Evolutionary conservation across 2,329 filamentous ascomycete species (phyloP).

Genomic region (Hymenoscyphus scutula): DNA sequence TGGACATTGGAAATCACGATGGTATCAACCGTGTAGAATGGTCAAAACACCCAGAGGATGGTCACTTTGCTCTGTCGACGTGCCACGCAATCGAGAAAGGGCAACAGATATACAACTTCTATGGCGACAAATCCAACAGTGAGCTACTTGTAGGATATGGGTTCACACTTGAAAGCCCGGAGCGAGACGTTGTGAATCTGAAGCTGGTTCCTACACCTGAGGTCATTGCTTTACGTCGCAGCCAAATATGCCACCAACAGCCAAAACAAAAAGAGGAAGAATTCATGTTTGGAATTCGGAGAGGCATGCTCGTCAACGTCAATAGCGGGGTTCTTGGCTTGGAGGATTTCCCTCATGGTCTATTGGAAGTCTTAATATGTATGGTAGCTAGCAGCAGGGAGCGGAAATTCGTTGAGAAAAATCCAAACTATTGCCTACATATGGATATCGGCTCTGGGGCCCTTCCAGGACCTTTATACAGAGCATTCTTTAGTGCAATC

Average conservation of each 20-base stretch:
- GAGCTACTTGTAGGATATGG: constrained; percentile 65
- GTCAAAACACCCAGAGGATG: constrained; percentile 46
- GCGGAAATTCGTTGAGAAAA: constrained; percentile 16
- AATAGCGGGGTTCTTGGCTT: constrained; percentile 14
- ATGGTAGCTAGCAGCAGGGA: constrained; percentile 31
- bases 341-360: constrained; percentile 26
- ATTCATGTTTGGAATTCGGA: constrained; percentile 30
- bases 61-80: constrained; percentile 45
- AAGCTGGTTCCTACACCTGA: constrained; percentile 26
- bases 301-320: background rate
- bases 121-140: constrained; percentile 73
- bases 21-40: constrained; percentile 59
- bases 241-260: constrained; percentile 24
- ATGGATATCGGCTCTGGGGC: constrained; percentile 15
- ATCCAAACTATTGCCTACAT: constrained; percentile 20
- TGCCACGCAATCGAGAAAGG: constrained; percentile 47
- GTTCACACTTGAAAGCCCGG: constrained; percentile 50
- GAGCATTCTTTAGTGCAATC: constrained; percentile 21
- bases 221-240: constrained; percentile 23
- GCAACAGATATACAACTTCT: constrained; percentile 64
- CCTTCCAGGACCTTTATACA: constrained; percentile 21
- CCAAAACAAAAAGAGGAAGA: constrained; percentile 23
- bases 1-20: constrained; percentile 71
- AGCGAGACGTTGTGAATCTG: constrained; percentile 37
- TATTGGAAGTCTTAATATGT: constrained; percentile 30